These are phyloP conservation scores for Blastosporella zonata DNA, from an alignment of 1,284 basidiomycete species.

Conservation along the genomic window DNA sequence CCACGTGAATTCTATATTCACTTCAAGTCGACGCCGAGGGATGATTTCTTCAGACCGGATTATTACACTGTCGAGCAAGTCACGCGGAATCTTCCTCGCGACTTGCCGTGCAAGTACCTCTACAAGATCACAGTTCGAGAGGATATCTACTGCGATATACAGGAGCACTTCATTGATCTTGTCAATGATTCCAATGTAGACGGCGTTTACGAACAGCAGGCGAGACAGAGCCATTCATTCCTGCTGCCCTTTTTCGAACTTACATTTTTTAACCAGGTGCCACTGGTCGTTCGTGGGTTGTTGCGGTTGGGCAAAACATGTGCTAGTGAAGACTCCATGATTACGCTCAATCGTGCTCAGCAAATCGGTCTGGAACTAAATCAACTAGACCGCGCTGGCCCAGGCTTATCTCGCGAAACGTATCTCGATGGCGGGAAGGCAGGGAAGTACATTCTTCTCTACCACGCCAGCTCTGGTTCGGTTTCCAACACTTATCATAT, in stretches of 20 bases:
- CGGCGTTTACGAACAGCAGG: conserved; percentile 93
- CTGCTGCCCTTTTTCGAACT: conserved; percentile 2
- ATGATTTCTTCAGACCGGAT: conserved; percentile 64
- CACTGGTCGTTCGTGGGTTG: conserved; percentile 81
- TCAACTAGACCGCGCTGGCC: conserved; percentile 70
- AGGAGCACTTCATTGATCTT: conserved; percentile 89
- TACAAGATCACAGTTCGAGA: conserved; percentile 87
- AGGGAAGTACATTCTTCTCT: conserved; percentile 90
- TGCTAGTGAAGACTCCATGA: conserved; percentile 59
- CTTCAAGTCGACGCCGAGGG: conserved; percentile 63
- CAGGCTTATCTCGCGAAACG: conserved; percentile 58
- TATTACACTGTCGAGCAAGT: conserved; percentile 77
- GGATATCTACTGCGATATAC: conserved; percentile 78
- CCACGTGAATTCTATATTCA: conserved; percentile 94
- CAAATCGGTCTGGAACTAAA: conserved; percentile 83
- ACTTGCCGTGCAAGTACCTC: conserved; percentile 74
- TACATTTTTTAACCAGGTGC: conserved; percentile 54
- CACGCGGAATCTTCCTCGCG: conserved; percentile 78
- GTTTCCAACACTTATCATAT: conserved; percentile 80
- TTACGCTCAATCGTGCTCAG: conserved; percentile 84
- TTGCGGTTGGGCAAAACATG: conserved; percentile 87
- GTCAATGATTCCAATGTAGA: conserved; percentile 95
- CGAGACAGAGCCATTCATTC: conserved; percentile 27
- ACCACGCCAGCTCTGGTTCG: conserved; percentile 81
- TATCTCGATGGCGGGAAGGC: conserved; percentile 78